These are phyloP conservation scores for Soucietia sequanensis DNA, from an alignment of 805 yeast genomes.

Conservation along the genomic window DNA sequence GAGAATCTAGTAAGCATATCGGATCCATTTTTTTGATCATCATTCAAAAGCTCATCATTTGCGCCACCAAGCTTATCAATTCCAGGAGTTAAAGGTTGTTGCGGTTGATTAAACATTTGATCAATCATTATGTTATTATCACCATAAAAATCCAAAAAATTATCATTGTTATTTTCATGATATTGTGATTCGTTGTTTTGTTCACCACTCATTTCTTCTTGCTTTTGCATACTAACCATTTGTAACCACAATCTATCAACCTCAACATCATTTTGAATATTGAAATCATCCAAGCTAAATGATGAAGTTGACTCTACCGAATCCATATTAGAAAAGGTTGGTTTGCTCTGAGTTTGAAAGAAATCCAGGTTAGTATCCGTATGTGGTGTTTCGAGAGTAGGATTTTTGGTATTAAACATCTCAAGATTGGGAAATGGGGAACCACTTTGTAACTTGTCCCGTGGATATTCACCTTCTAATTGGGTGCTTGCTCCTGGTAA, in stretches of 20 bases:
- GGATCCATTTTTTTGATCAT: no score
- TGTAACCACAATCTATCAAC: slow-evolving; percentile 38
- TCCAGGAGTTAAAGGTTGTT: slow-evolving; percentile 3
- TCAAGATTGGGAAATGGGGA: no score
- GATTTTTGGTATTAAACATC: no score
- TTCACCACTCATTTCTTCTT: no score
- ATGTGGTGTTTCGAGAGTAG: no score
- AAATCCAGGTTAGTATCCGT: no score
- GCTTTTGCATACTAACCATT: slow-evolving; percentile 21
- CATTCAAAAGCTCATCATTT: no score
- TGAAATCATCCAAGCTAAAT: slow-evolving; percentile 11
- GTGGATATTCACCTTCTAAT: background rate
- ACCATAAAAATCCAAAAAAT: background rate
- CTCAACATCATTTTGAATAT: slow-evolving; percentile 24
- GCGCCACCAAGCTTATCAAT: no score
- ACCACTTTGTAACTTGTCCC: background rate
- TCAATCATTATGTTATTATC: background rate
- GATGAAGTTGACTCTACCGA: background rate
- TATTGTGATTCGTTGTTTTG: no score
- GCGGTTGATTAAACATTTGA: background rate
- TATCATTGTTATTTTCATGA: background rate
- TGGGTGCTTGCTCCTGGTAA: background rate
- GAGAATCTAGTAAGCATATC: no score
- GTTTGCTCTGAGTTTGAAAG: no score
- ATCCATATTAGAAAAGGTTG: background rate